A percentile compares a stretch with the other conserved stretches of the same genome.
Conservation (phyloP, 2,329 filamentous ascomycete species). For the Thelonectria discophora region DNA sequence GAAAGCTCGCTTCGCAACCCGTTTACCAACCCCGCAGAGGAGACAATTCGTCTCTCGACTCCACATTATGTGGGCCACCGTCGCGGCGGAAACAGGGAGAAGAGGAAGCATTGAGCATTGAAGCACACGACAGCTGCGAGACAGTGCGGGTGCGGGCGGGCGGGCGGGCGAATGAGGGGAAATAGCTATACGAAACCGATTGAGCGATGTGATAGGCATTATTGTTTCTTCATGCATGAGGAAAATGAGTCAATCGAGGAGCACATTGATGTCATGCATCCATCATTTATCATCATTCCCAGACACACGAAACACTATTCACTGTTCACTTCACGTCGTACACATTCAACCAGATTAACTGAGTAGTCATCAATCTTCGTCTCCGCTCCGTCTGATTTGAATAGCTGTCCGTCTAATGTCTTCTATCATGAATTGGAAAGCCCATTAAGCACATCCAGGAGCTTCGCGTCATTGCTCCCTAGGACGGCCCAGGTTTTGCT, state of each 20-base stretch:
- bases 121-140: slow-evolving; percentile 27
- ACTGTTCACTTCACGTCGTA: too few species aligned
- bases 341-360: not conserved
- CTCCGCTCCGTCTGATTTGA: slow-evolving; percentile 30
- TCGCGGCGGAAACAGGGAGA: too few species aligned
- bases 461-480: slow-evolving; percentile 33
- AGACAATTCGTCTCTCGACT: slow-evolving; percentile 4
- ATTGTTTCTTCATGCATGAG: slow-evolving; percentile 6
- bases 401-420: slow-evolving; percentile 23
- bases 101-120: too few species aligned
- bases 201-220: not conserved
- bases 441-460: slow-evolving; percentile 38
- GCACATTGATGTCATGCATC: not conserved
- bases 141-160: slow-evolving; percentile 13
- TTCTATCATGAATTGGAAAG: slow-evolving; percentile 35
- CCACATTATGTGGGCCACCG: slow-evolving; percentile 25
- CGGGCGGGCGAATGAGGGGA: too few species aligned
- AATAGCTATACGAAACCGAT: too few species aligned
- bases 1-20: too few species aligned
- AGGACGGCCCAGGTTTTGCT: slow-evolving; percentile 28
- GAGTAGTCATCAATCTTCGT: slow-evolving; percentile 18
- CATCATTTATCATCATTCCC: too few species aligned
- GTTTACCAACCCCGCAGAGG: too few species aligned
- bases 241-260: slow-evolving; percentile 2
- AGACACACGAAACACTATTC: too few species aligned